Evolutionary conservation across 1,284 basidiomycete genomes (phyloP), one percentile per base, ranked within the genome.

Genomic region (Boletus smithii): DNA sequence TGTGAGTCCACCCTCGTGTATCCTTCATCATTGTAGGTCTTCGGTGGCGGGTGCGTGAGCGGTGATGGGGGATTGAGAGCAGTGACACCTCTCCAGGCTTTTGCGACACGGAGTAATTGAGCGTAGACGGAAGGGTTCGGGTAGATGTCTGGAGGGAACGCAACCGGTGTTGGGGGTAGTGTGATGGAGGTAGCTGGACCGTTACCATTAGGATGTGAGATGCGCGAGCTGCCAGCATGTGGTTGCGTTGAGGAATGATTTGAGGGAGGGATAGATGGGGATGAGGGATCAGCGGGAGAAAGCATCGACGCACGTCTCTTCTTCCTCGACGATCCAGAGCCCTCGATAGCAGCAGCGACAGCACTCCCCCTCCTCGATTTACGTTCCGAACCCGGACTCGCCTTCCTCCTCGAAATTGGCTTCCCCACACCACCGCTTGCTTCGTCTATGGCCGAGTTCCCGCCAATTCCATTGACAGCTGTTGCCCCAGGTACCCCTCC

Each of bases 41-140:
- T 62, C 16, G 62, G 57, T 11, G 66, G 64, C 2, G 50, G 51
- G 14, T 51, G 36, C 13, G 36, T 22, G 23, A 59, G 44, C 8
- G 62, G 50, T 8, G 53, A 60, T 3, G 66, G 57, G 20, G 68
- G 56, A n/a, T 69, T 60, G 51, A 86, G 69, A 4, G 85, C 83
- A n/a, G 79, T 79, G 20, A 87, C 68, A 1, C 85, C 85, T 8
- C 85, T 70, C 85, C 85, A 88, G 26, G 75, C 68, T 29, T 75
- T 73, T 9, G 85, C 82, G n/a, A 80, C 75, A 14, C 70, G 66
- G n/a, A 74, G 72, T 1, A 88, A 72, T 31, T 72, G 74, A 26
- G 72, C 67, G n/a, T 81, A 72, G 0, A 77, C 76, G 20, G 76
- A 68, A 23, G 73, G 67, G 45, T 75, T 67, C 3, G 77, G 56